Conservation (phyloP, 2,329 filamentous ascomycete species). For the Trichophyton equinum region DNA sequence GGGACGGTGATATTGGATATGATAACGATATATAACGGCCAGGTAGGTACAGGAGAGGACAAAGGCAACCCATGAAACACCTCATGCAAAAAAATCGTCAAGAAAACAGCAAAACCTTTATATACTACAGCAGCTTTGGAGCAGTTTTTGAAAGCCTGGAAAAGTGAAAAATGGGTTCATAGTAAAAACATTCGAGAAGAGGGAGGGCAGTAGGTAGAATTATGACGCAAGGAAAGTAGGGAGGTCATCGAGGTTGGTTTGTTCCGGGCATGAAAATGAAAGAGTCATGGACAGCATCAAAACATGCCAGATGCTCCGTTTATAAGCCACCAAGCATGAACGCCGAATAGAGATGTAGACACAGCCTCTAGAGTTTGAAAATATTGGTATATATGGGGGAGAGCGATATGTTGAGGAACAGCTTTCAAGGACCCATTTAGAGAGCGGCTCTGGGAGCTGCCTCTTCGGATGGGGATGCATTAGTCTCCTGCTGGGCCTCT, state of each 20-base stretch:
- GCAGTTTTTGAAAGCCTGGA: background rate
- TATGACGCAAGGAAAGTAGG: background rate
- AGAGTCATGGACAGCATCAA: background rate
- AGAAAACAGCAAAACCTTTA: background rate
- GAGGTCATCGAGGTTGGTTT: background rate
- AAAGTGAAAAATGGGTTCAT: background rate
- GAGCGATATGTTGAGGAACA: background rate
- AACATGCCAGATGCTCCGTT: background rate
- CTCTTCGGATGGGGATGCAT: background rate
- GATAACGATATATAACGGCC: background rate
- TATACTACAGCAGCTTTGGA: slow-evolving; percentile 1
- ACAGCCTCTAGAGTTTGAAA: background rate
- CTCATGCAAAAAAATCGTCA: background rate
- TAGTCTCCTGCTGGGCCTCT: background rate
- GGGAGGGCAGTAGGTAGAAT: background rate
- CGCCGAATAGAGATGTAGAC: background rate
- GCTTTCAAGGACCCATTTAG: background rate
- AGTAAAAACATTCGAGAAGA: background rate
- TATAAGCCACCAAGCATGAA: background rate
- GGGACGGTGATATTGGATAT: background rate
- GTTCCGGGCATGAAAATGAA: background rate
- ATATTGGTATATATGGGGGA: background rate
- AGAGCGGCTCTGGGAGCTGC: background rate
- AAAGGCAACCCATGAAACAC: background rate
- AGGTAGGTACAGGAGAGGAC: background rate